phyloP scores from a whole-genome alignment of 495 filamentous ascomycete species.

The Tuber indicum region DNA sequence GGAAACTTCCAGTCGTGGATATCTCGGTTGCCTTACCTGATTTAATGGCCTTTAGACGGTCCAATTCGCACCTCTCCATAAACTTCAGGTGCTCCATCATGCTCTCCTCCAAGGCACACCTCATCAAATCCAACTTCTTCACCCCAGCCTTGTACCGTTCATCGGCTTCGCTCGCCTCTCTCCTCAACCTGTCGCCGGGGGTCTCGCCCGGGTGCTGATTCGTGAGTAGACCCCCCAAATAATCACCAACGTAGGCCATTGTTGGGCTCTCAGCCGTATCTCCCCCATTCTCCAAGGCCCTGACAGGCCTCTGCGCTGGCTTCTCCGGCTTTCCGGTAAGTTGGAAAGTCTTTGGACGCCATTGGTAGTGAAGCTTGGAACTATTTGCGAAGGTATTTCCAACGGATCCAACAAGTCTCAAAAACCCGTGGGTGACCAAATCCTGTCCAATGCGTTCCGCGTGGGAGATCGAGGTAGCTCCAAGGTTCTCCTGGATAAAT shows the following conservation, averaged over 20 bases:
- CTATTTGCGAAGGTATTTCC: slow-evolving; percentile 95
- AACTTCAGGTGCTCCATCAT: slow-evolving; percentile 88
- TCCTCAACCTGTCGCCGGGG: slow-evolving; percentile 71
- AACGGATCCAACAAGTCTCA: slow-evolving; percentile 86
- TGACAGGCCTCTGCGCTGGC: slow-evolving; percentile 43
- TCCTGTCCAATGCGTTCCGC: slow-evolving; percentile 93
- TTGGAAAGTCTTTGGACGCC: slow-evolving; percentile 86
- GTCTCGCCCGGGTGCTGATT: slow-evolving; percentile 89
- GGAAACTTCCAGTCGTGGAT: not conserved
- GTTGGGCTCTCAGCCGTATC: slow-evolving; percentile 44
- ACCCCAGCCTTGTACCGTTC: slow-evolving; percentile 86
- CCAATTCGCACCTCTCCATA: slow-evolving; percentile 95
- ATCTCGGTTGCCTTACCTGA: slow-evolving; percentile 45
- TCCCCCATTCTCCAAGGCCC: slow-evolving; percentile 41
- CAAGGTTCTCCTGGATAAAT: slow-evolving; percentile 84
- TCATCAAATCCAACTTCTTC: slow-evolving; percentile 75
- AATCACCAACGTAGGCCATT: slow-evolving; percentile 69
- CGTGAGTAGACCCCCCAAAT: slow-evolving; percentile 79
- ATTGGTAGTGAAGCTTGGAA: slow-evolving; percentile 94
- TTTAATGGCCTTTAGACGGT: slow-evolving; percentile 95
- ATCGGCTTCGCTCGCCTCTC: slow-evolving; percentile 86
- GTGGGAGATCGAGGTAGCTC: slow-evolving; percentile 72
- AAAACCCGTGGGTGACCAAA: slow-evolving; percentile 74
- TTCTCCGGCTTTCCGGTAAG: slow-evolving; percentile 77
- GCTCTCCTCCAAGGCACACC: slow-evolving; percentile 89